Base-by-base conservation (phyloP, 176 grass and related monocot genomes). In the Aegilops tauschii region DNA sequence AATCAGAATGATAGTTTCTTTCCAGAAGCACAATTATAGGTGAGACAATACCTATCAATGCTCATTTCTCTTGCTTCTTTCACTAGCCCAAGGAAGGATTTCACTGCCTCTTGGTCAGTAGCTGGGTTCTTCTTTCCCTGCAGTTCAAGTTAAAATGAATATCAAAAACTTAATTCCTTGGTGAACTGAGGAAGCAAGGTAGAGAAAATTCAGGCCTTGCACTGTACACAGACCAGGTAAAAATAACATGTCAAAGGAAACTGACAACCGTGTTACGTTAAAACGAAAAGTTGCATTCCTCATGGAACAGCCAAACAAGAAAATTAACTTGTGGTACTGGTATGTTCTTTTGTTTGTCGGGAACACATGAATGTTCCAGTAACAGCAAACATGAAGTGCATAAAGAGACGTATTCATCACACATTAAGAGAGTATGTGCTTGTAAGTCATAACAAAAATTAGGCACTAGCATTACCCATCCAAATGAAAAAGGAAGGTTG, bases 41-140 rank as follows among this genome's bases (percentile, higher is more conserved):
- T 25, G 6, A 80, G 25, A 75, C 1, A 3, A 12, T 81, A 99
- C 97, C 94, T 99, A 58, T 99, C 97, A 64, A 99, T 94, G 87
- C 72, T 86, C 92, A 99, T 99, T 84, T 87, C 89, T 76, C 68
- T 87, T 80, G 97, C 92, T 79, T 47, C 40, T 69, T 80, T 94
- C 30, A 96, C 90, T 80, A 89, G 85, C 42, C 21, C 69, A 71
- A 99, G 90, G 83, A 99, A 99, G 85, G 84, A 79, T 85, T 87
- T 80, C 69, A 99, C 97, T 36, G 92, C 84, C 4, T 86, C 73
- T 80, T 30, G 76, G 76, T 96, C 94, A 23, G 94, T 99, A 71
- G 87, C 72, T 74, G 97, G 97, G 87, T 99, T 99, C 84, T 87
- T 99, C 83, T 99, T 99, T 70, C 97, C 97, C 97, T 99, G 88